A percentile compares a stretch with the other conserved stretches of the same genome.
Conservation (phyloP, 2,329 filamentous ascomycete species). For the Sporothrix pseudoabietina region DNA sequence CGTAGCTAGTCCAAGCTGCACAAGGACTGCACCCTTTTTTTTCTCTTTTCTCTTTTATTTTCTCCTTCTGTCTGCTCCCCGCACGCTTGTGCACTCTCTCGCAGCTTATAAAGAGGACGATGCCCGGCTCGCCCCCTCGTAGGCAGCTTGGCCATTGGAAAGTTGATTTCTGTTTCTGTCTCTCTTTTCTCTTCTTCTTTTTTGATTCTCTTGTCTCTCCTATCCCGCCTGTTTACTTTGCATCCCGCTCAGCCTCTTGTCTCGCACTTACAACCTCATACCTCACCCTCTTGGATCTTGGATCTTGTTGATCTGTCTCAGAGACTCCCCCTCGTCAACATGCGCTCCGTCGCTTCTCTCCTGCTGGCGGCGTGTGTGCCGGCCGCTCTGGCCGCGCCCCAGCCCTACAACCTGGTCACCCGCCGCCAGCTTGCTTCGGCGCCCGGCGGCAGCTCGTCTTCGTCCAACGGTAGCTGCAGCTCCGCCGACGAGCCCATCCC, state of each 20-base stretch:
- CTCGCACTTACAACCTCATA: neutral
- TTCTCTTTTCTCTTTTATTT: neutral
- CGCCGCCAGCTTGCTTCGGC: neutral
- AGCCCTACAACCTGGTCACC: neutral
- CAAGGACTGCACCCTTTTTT: neutral
- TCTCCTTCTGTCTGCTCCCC: neutral
- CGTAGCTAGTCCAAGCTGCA: neutral
- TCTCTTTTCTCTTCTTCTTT: neutral
- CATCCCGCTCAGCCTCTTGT: neutral
- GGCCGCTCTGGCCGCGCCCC: neutral
- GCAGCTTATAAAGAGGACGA: neutral
- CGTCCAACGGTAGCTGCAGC: neutral
- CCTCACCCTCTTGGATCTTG: neutral
- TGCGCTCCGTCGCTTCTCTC: slow-evolving; percentile 8
- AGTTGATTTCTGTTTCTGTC: neutral
- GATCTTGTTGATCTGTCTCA: neutral
- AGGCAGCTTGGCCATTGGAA: neutral
- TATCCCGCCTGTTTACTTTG: neutral
- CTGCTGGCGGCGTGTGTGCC: slow-evolving; percentile 3
- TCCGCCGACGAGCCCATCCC: slow-evolving; percentile 35
- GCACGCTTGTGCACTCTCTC: neutral
- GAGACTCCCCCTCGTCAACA: neutral
- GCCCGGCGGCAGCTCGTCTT: neutral
- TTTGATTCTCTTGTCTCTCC: neutral
- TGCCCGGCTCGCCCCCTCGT: neutral